Percentiles rank a stretch among this genome's conserved stretches.
Conservation (phyloP, 495 filamentous ascomycete species). For the Tuber magnatum region DNA sequence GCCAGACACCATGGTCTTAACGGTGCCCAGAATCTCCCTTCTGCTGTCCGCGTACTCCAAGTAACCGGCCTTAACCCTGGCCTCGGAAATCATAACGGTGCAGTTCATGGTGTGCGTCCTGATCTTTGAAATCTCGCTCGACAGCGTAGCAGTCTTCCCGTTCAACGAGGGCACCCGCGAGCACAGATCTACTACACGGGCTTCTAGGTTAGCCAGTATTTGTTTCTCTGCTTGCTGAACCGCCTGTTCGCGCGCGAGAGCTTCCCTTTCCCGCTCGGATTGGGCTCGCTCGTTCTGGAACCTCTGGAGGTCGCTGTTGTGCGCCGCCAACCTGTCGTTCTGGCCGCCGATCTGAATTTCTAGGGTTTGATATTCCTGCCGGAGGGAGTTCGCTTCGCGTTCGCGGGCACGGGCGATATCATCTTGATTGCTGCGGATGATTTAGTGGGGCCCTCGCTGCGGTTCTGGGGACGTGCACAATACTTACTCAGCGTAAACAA, state of each 20-base stretch:
- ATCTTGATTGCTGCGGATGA: not conserved
- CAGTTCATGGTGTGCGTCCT: slow-evolving; percentile 1
- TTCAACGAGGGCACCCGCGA: not conserved
- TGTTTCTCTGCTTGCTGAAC: not conserved
- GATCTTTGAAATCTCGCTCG: not conserved
- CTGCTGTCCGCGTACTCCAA: not conserved
- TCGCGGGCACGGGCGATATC: not conserved
- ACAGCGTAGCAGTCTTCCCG: not conserved
- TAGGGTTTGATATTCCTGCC: not conserved
- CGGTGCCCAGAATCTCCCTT: not conserved
- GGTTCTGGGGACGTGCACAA: not conserved
- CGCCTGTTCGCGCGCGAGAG: not conserved
- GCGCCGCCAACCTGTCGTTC: not conserved
- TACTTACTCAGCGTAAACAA: not conserved
- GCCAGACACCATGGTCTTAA: not conserved
- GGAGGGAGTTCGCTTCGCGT: not conserved
- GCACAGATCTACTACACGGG: not conserved
- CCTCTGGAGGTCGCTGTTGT: not conserved
- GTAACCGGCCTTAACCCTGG: not conserved
- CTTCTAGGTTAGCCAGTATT: not conserved
- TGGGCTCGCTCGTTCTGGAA: not conserved
- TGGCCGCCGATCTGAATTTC: not conserved
- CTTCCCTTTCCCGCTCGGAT: not conserved
- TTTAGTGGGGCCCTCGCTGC: not conserved
- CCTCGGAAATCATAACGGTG: not conserved